Base-by-base conservation (phyloP, 768 basidiomycete genomes). In the Phylloporus arenicola region DNA sequence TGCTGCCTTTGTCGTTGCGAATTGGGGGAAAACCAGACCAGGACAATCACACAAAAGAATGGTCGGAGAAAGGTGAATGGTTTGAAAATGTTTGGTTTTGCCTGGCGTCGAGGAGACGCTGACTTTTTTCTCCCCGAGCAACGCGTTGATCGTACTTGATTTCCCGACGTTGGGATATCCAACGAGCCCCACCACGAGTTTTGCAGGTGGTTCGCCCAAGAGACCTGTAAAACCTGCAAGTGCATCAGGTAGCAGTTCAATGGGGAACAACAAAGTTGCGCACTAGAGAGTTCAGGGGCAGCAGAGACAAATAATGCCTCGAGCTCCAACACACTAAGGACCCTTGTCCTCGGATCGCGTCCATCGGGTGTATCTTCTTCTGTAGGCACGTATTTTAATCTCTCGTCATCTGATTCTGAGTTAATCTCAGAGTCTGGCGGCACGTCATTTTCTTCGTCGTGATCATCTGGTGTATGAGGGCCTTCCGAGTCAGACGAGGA, bases 101-200 rank as follows among this genome's bases (percentile, higher is more conserved):
- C 96, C 96, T 0, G 96, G 96, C 0, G 96, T 99, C 0, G 95
- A 84, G 4, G 95, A 98, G 24, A 99, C 96, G 64, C 92, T 96
- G 55, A 99, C 96, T 77, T 90, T 92, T 74, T 96, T 95, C 66
- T 92, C 88, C 33, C 95, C 96, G 6, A 99, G 76, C 7, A 99
- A 77, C 6, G 95, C 88, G 65, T 99, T 99, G 62, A 99, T 94
- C 6, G 96, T 93, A 53, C 92, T 94, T 0, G 95, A 98, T 70
- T 99, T 99, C 14, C 96, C 96, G 20, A 97, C 95, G 62, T 99
- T 99, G 0, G 96, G 96, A 65, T 99, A 98, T 25, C 96, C 96
- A 37, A 99, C 96, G 13, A 99, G 81, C 29, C 92, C 92, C 34
- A 96, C 83, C 6, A 84, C 81, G 3, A 91, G 74, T 63, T 81